phyloP scores from a whole-genome alignment of 495 filamentous ascomycete genomes.

The Achaetomiella virescens region DNA sequence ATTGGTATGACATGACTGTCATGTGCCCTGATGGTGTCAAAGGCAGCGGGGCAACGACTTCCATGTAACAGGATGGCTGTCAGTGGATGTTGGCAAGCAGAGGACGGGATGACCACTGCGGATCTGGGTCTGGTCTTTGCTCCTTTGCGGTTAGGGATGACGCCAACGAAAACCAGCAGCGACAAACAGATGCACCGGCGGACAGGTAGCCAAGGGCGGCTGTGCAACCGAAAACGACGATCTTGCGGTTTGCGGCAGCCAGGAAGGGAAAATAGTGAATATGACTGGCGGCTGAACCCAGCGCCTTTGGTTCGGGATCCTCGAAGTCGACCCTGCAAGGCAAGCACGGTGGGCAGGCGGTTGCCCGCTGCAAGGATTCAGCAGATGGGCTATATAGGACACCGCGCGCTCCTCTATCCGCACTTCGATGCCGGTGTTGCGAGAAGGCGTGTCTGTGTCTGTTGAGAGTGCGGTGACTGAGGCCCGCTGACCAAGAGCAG shows the following conservation, averaged over 20 bases:
- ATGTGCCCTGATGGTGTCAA: conserved; percentile 33
- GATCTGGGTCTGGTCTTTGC: too few relatives aligned
- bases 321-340: conserved; percentile 9
- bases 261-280: conserved; percentile 22
- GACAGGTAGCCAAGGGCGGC: conserved; percentile 23
- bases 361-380: conserved; percentile 22
- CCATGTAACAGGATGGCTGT: conserved; percentile 28
- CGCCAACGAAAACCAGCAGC: conserved; percentile 14
- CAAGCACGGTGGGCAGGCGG: conserved; percentile 17
- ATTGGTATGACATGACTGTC: conserved; percentile 51
- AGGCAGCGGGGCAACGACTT: conserved; percentile 29
- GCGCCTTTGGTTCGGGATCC: conserved; percentile 20
- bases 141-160: conserved; percentile 9
- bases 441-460: too few relatives aligned
- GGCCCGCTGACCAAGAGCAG: too few relatives aligned
- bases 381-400: too few relatives aligned
- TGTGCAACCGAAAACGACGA: conserved; percentile 26
- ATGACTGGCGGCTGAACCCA: conserved; percentile 29
- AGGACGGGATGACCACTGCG: too few relatives aligned
- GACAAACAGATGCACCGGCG: conserved; percentile 13
- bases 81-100: too few relatives aligned
- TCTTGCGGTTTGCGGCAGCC: conserved; percentile 24
- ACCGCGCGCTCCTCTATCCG: too few relatives aligned
- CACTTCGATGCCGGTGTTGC: too few relatives aligned
- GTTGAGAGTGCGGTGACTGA: too few relatives aligned